These are phyloP conservation scores for Logfia minima DNA, from an alignment of 129 eudicot species.

Conservation along the genomic window DNA sequence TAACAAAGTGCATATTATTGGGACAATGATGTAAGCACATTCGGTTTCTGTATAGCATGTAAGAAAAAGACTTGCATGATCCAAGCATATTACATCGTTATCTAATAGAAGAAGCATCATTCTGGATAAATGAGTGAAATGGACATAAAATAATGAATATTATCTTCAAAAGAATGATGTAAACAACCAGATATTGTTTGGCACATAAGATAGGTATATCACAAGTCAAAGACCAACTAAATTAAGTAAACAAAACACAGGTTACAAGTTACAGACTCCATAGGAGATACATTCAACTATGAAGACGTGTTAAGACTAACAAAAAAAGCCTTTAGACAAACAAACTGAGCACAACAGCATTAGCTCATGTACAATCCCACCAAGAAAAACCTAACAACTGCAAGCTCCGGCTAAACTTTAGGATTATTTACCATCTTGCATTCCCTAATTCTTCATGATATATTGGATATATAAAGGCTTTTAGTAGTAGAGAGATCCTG, in stretches of 20 bases:
- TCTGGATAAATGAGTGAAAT: constrained; percentile 9
- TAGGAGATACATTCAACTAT: constrained; percentile 17
- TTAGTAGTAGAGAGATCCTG: constrained; percentile 81
- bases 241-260: constrained; percentile 17
- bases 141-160: constrained; percentile 10
- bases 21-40: constrained; percentile 16
- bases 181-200: not conserved
- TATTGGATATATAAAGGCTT: not conserved
- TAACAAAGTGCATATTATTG: constrained; percentile 21
- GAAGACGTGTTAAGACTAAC: constrained; percentile 11
- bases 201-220: constrained; percentile 1
- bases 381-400: not conserved
- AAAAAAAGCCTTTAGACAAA: constrained; percentile 19
- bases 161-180: constrained; percentile 24
- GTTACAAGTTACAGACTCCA: constrained; percentile 28
- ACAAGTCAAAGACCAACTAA: constrained; percentile 23
- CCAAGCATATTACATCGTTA: constrained; percentile 29
- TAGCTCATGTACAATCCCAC: not conserved
- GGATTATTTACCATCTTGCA: constrained; percentile 24
- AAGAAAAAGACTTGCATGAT: constrained; percentile 6
- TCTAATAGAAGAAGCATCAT: constrained; percentile 9
- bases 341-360: constrained; percentile 1
- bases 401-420: constrained; percentile 19
- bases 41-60: constrained; percentile 11
- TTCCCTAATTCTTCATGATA: constrained; percentile 6